Conservation (phyloP, 106 monocot genomes). For the Vanilla planifolia region DNA sequence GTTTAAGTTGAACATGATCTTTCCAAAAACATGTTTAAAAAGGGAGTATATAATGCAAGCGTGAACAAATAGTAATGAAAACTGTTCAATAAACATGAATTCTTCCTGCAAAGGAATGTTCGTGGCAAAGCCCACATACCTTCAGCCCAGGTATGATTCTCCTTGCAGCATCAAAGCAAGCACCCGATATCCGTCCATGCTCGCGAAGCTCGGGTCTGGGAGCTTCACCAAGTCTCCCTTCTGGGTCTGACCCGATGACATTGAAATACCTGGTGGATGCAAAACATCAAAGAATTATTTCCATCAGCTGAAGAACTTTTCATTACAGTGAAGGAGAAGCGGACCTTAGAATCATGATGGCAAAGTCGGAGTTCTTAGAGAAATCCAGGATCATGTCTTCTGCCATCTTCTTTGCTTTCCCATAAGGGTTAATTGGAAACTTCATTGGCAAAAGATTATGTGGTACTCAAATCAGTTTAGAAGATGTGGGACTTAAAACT, state of each 20-base stretch:
- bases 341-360: slow-evolving; percentile 31
- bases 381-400: slow-evolving; percentile 36
- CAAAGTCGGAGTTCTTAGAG: slow-evolving; percentile 27
- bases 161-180: slow-evolving; percentile 32
- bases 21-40: too few relatives aligned
- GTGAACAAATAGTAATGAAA: too few relatives aligned
- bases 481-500: too few relatives aligned
- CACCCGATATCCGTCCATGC: slow-evolving; percentile 38
- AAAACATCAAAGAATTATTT: not conserved
- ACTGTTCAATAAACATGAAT: too few relatives aligned
- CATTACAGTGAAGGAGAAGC: not conserved
- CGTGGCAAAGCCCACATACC: too few relatives aligned
- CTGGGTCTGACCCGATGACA: slow-evolving; percentile 35
- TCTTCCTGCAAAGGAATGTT: too few relatives aligned
- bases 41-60: too few relatives aligned
- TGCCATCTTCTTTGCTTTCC: slow-evolving; percentile 36
- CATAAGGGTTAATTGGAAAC: slow-evolving; percentile 32
- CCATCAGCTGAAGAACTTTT: not conserved
- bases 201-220: slow-evolving; percentile 35
- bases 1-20: too few relatives aligned
- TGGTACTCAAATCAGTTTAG: too few relatives aligned
- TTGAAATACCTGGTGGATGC: slow-evolving; percentile 20
- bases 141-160: slow-evolving; percentile 29
- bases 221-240: slow-evolving; percentile 36
- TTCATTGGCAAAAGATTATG: not conserved